Percentiles rank a stretch among this genome's conserved stretches.
These are phyloP conservation scores for Mycogone perniciosa DNA, from an alignment of 2,329 filamentous ascomycete genomes.

Conservation along the genomic window DNA sequence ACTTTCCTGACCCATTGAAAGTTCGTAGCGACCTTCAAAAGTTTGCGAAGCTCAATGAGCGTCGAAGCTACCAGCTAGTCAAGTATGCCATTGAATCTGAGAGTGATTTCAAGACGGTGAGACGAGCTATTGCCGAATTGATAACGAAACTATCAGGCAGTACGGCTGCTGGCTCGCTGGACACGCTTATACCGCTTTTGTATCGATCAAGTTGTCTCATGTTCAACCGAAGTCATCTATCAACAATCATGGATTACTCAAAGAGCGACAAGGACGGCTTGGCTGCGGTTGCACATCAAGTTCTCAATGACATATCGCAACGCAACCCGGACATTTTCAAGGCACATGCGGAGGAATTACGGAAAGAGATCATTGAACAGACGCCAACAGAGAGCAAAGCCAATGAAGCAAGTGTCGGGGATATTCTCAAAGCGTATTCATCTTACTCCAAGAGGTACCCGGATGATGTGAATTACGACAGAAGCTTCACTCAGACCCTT, in stretches of 20 bases:
- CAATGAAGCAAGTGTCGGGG: constrained; percentile 71
- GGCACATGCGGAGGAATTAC: constrained; percentile 85
- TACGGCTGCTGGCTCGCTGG: constrained; percentile 58
- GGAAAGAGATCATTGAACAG: constrained; percentile 75
- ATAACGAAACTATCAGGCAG: constrained; percentile 71
- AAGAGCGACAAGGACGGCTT: constrained; percentile 76
- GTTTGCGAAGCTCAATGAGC: constrained; percentile 86
- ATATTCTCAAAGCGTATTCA: constrained; percentile 89
- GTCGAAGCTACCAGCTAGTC: constrained; percentile 82
- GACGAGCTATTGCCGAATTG: constrained; percentile 84
- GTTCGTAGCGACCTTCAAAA: constrained; percentile 75
- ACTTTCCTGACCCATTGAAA: constrained; percentile 68
- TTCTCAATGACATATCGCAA: constrained; percentile 87
- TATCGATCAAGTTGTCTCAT: constrained; percentile 79
- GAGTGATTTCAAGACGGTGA: constrained; percentile 86
- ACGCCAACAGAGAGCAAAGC: constrained; percentile 62
- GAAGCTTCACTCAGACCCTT: constrained; percentile 74
- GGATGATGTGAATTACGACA: constrained; percentile 72
- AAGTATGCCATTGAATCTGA: constrained; percentile 78
- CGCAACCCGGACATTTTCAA: constrained; percentile 87
- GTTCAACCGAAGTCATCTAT: constrained; percentile 91
- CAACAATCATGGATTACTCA: constrained; percentile 81
- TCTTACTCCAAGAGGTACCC: constrained; percentile 85
- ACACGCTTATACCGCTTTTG: constrained; percentile 74
- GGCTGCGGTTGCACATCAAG: constrained; percentile 73